Percentiles rank a stretch among this genome's conserved stretches.
phyloP scores from a whole-genome alignment of 2,329 filamentous ascomycete species.

The Geosmithia morbida region DNA sequence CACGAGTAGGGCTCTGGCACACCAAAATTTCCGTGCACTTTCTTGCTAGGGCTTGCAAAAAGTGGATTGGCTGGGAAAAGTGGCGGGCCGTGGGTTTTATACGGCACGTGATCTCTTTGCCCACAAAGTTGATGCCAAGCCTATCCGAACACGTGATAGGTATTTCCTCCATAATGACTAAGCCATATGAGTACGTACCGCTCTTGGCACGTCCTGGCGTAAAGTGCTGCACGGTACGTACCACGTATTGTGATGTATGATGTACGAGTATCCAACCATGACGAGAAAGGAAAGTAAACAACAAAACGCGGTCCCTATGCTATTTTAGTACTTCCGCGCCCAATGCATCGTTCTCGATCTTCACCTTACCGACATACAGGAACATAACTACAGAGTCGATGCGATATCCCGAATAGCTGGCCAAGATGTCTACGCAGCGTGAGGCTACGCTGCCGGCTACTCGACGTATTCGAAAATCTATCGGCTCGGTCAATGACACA shows the following conservation, averaged over 20 bases:
- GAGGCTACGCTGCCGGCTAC: conserved; percentile 38
- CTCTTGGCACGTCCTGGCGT: not conserved
- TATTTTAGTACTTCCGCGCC: not conserved
- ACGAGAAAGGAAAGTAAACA: conserved; percentile 19
- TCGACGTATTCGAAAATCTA: conserved; percentile 55
- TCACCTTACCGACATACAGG: not conserved
- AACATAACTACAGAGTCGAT: not conserved
- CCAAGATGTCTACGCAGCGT: conserved; percentile 15
- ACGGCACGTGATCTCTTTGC: conserved; percentile 11
- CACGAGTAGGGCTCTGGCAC: conserved; percentile 9
- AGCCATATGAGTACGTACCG: not conserved
- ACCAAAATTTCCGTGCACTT: conserved; percentile 14
- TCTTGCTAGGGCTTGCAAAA: conserved; percentile 25
- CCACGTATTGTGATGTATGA: too few species aligned
- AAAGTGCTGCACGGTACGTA: conserved; percentile 6
- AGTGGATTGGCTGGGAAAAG: conserved; percentile 14
- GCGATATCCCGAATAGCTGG: conserved; percentile 5
- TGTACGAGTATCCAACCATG: conserved; percentile 7
- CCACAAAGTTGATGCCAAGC: not conserved
- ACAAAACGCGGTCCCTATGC: conserved; percentile 11
- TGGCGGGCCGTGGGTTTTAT: conserved; percentile 1
- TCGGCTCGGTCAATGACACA: conserved; percentile 41
- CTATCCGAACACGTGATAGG: not conserved
- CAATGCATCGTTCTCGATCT: not conserved
- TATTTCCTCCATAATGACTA: not conserved